These are phyloP conservation scores for Xylaria sp. DNA, from an alignment of 2,329 filamentous ascomycete genomes.

Conservation along the genomic window DNA sequence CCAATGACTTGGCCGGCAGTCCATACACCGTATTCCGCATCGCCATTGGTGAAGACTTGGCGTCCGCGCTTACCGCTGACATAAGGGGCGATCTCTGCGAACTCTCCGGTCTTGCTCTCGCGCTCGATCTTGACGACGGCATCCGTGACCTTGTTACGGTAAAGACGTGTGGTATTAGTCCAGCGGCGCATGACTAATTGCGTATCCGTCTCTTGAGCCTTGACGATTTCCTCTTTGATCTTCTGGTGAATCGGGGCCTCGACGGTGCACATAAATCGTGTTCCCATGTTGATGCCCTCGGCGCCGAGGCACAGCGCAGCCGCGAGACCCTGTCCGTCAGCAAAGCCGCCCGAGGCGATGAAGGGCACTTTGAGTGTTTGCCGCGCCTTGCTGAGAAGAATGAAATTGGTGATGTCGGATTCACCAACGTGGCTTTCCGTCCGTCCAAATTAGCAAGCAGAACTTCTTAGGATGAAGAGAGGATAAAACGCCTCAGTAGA, in stretches of 20 bases:
- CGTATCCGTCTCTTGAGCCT: constrained; percentile 89
- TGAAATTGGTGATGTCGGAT: constrained; percentile 89
- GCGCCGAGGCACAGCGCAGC: constrained; percentile 90
- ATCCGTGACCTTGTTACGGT: constrained; percentile 86
- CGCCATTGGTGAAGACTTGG: constrained; percentile 91
- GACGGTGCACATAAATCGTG: constrained; percentile 94
- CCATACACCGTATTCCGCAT: constrained; percentile 94
- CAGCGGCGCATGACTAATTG: constrained; percentile 87
- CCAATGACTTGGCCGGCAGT: constrained; percentile 96
- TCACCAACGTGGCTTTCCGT: constrained; percentile 75
- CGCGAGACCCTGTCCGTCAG: constrained; percentile 91
- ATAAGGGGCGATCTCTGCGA: constrained; percentile 84
- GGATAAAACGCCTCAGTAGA: constrained; percentile 24
- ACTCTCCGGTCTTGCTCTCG: constrained; percentile 85
- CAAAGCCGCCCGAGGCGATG: constrained; percentile 95
- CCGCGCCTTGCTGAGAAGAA: constrained; percentile 83
- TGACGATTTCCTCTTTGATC: constrained; percentile 93
- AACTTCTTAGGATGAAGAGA: constrained; percentile 8
- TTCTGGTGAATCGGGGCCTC: constrained; percentile 93
- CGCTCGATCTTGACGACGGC: constrained; percentile 85
- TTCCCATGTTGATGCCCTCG: constrained; percentile 98
- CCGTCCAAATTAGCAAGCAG: constrained; percentile 24
- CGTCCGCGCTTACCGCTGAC: constrained; percentile 92
- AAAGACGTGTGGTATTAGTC: constrained; percentile 91
- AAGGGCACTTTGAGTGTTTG: constrained; percentile 89